Conservation (phyloP, 371 early-diverging fungal species). For the Syncephalastrum contaminatum region DNA sequence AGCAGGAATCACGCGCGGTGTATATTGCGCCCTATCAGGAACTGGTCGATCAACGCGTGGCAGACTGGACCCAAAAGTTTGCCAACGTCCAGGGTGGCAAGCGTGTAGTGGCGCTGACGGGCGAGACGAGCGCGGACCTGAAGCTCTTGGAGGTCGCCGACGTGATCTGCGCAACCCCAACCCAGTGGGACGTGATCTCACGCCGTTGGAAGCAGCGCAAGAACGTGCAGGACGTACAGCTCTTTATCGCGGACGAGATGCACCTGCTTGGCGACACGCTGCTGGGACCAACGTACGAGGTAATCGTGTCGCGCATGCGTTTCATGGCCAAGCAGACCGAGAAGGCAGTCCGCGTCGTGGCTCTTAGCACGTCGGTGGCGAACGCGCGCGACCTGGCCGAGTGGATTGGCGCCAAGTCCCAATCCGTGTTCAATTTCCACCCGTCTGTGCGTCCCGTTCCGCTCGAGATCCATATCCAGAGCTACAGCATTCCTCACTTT, state of each 20-base stretch:
- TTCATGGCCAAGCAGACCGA: conserved; percentile 87
- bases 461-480: conserved; percentile 92
- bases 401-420: conserved; percentile 89
- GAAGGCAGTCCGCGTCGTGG: conserved; percentile 85
- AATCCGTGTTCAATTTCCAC: conserved; percentile 89
- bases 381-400: conserved; percentile 95
- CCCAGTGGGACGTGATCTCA: conserved; percentile 98
- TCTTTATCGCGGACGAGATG: conserved; percentile 96
- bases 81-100: conserved; percentile 68
- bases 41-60: conserved; percentile 74
- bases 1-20: conserved; percentile 69
- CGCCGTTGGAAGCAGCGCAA: conserved; percentile 93
- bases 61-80: conserved; percentile 83
- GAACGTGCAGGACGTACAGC: conserved; percentile 84
- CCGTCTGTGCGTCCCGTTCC: conserved; percentile 93
- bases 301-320: conserved; percentile 90
- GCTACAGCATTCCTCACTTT: conserved; percentile 87
- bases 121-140: conserved; percentile 91
- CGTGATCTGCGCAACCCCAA: conserved; percentile 93
- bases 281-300: conserved; percentile 87
- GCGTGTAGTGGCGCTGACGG: conserved; percentile 87
- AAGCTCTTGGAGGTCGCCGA: conserved; percentile 86
- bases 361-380: conserved; percentile 84
- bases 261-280: conserved; percentile 88
- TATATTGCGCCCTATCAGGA: conserved; percentile 95